These are phyloP conservation scores for Suillus occidentalis DNA, from an alignment of 768 basidiomycete genomes.

Conservation along the genomic window DNA sequence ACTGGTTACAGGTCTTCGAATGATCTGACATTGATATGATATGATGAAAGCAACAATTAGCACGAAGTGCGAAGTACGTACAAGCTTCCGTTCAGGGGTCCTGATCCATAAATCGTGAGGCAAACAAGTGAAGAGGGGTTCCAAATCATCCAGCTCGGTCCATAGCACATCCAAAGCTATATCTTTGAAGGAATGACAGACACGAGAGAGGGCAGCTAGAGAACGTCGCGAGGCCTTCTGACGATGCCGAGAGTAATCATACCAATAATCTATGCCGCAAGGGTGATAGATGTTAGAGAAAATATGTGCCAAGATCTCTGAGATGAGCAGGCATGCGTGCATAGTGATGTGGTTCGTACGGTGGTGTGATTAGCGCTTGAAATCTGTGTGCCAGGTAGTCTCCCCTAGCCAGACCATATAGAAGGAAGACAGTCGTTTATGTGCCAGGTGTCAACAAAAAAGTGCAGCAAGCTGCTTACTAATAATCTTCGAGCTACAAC, in stretches of 20 bases:
- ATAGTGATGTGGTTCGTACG: too few relatives aligned
- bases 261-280: neutral
- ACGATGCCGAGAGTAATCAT: neutral
- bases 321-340: neutral
- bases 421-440: too few relatives aligned
- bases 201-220: neutral
- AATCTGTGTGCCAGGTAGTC: too few relatives aligned
- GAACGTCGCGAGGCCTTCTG: neutral
- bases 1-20: neutral
- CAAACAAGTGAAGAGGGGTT: conserved; percentile 17
- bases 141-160: conserved; percentile 13
- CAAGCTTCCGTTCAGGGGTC: neutral
- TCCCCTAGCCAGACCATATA: too few relatives aligned
- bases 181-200: conserved; percentile 16
- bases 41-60: neutral
- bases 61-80: neutral
- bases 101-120: conserved; percentile 1
- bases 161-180: conserved; percentile 17
- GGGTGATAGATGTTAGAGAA: neutral
- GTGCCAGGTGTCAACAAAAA: too few relatives aligned
- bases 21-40: neutral
- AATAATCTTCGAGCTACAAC: too few relatives aligned
- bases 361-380: too few relatives aligned
- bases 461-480: too few relatives aligned
- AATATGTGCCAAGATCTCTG: neutral